Evolutionary conservation across 441 rosid genomes (phyloP), one percentile per base, ranked within the genome.

Genomic region (Mallotus japonicus): DNA sequence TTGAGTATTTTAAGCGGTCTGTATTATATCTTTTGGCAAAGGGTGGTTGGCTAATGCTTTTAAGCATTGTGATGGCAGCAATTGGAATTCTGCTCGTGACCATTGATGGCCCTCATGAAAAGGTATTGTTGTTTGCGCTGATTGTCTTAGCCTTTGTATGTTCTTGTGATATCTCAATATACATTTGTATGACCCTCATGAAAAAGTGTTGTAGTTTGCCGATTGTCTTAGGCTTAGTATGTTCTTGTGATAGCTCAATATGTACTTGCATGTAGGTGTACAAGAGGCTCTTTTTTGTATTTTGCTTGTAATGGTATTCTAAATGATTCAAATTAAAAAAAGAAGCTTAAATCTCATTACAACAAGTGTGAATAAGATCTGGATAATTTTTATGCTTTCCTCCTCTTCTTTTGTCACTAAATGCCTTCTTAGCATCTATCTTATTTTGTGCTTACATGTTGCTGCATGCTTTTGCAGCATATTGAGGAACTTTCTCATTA

Each of bases 91-190:
- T 90, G 58, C 87, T 90, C 71, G 80, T 90, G 79, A 85, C 95
- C 16, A 28, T 91, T 55, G 99, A 92, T 67, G 96, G 93, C 13
- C 90, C 93, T 79, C 95, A 89, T 82, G 93, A 87, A 77, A 91
- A 90, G 97, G 97, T 92, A 84, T 49, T 74, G 14, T 16, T 6
- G 49, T 72, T 22, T 44, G 44, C 32, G n/a, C n/a, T n/a, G 8
- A 17, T 44, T 22, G 32, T 47, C 11, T 42, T 40, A 15, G 50
- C 47, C 65, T 11, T 9, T 15, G 2, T 20, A 17, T 22, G 61
- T 22, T 68, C 8, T 12, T 22, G 16, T 54, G 19, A 10, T 46
- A 64, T 72, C 22, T n/a, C 19, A 55, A 17, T 19, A 8, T 59
- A 19, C 49, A 10, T 8, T 74, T 34, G 6, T 49, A 1, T 65